Base-by-base conservation (phyloP, 441 rosid genomes). In the Erodium trifolium region DNA sequence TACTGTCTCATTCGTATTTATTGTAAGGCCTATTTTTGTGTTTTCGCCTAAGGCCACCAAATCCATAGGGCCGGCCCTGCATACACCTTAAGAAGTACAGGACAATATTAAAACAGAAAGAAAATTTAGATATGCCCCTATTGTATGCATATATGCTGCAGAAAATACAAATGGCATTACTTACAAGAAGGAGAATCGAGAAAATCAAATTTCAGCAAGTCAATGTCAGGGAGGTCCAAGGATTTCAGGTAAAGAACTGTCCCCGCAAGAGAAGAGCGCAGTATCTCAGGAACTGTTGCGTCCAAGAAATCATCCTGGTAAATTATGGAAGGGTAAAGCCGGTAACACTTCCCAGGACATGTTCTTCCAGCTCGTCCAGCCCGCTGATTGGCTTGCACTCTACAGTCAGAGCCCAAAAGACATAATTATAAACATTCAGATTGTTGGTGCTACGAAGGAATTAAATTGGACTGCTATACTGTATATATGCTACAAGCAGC, bases 321-420 rank as follows among this genome's bases (percentile, higher is more conserved):
- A 75, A 87, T 75, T 31, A 73, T 80, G 35, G 90, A 84, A 35
- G 99, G 96, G 73, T 92, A 94, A 68, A 94, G 67, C 23, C 96
- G 86, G 71, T 92, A 94, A 80, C 98, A 94, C 84, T 92, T 92
- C 68, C 99, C 99, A 68, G 98, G 93, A 68, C 92, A 84, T 34
- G 99, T 92, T 85, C 99, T 87, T 65, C 99, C 99, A 66, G 99
- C 99, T 79, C 99, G 85, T 76, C 99, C 99, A 23, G 92, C 92
- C 63, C 96, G 93, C 78, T 94, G 99, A 81, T 90, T 91, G 73
- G 99, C 99, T 83, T 94, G 98, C 59, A 94, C 97, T 82, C 98
- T 94, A 77, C 75, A 82, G 76, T 66, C 66, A 63, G 55, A 78
- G 34, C 63, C 14, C 23, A 2, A 18, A 57, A 57, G 17, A 10